Percentiles rank a stretch among this genome's conserved stretches.
Conservation (phyloP, 129 eudicot species). For the Helianthus annuus region DNA sequence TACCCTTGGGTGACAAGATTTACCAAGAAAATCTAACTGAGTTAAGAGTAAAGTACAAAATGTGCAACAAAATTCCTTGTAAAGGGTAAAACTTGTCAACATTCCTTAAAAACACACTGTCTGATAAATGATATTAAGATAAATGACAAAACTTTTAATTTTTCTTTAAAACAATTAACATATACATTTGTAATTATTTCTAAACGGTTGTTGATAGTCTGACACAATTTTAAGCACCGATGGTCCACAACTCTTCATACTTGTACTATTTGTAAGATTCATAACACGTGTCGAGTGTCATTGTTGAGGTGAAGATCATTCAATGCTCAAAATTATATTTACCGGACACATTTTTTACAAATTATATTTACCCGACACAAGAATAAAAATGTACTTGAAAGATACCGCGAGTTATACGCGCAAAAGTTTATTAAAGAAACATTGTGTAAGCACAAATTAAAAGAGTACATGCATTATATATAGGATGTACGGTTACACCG, state of each 20-base stretch:
- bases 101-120: no score
- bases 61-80: no score
- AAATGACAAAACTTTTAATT: no score
- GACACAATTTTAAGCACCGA: not conserved
- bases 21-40: no score
- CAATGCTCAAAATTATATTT: not conserved
- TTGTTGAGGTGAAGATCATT: not conserved
- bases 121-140: no score
- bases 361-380: not conserved
- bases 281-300: not conserved
- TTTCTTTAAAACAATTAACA: no score
- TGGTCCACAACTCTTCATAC: constrained; percentile 13
- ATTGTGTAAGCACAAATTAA: not conserved
- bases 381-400: not conserved
- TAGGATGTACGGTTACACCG: not conserved
- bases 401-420: not conserved
- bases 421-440: not conserved
- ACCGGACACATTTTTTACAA: not conserved
- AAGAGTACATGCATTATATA: no score
- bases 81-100: no score
- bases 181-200: not conserved
- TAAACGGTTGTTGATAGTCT: no score
- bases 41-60: no score
- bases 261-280: constrained; percentile 2
- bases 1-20: no score